Percentiles rank a stretch among this genome's conserved stretches.
Evolutionary conservation across 257 asterid genomes (phyloP).

Genomic region (Salvia miltiorrhiza): DNA sequence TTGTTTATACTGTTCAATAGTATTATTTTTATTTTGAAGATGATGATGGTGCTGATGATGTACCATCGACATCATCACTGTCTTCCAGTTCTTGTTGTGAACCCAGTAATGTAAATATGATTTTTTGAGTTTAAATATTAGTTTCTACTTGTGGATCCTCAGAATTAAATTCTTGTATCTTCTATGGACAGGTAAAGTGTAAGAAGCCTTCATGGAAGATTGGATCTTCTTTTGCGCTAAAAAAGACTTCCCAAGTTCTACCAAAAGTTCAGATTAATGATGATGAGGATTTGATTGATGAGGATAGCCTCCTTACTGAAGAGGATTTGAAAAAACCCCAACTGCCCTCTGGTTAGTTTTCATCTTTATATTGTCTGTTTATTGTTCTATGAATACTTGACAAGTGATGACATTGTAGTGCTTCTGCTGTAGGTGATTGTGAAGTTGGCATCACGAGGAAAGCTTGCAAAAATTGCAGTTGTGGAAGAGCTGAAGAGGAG

Average conservation of each 20-base stretch:
- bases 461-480: conserved; percentile 91
- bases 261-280: conserved; percentile 75
- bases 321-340: conserved; percentile 91
- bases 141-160: not conserved
- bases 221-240: conserved; percentile 85
- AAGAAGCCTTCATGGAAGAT: conserved; percentile 91
- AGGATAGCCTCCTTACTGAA: conserved; percentile 90
- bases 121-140: conserved; percentile 1
- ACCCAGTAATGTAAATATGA: not conserved
- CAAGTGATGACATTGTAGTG: not conserved
- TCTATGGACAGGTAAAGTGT: conserved; percentile 46
- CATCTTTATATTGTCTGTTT: not conserved
- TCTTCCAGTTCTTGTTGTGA: not conserved
- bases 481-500: conserved; percentile 94
- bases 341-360: conserved; percentile 57
- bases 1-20: not conserved
- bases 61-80: not conserved
- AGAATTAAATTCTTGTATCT: not conserved
- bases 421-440: conserved; percentile 57
- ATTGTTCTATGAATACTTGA: conserved; percentile 5
- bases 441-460: conserved; percentile 82
- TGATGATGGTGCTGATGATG: not conserved
- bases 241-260: conserved; percentile 44
- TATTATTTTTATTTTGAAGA: not conserved
- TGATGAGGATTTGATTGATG: conserved; percentile 87